Base-by-base conservation (phyloP, 179 eudicot species). In the Camellia oleifera region DNA sequence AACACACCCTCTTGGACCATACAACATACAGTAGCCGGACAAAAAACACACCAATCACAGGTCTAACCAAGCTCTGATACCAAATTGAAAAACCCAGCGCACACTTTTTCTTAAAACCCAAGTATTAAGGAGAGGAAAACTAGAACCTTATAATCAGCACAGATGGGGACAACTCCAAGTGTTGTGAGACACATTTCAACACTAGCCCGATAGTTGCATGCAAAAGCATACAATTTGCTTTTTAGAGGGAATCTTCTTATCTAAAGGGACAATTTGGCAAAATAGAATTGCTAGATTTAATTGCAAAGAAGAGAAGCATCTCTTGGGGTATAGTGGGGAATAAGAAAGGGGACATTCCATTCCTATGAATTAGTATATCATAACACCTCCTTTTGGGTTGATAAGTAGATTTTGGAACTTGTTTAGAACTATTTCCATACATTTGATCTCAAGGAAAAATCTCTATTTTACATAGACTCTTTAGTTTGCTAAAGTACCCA, bases 311-410 rank as follows among this genome's bases (percentile, higher is more conserved):
- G 45, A 26, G 45, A 26, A 53, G 42, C 26, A 40, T 74, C 52
- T 57, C 77, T 74, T 7, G 17, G n/a, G 17, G 60, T n/a, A 45
- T 18, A 7, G 57, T 62, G 54, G 44, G 58, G 18, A 75, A 44
- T 48, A 46, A 63, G 71, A 18, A 48, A 71, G 60, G 69, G 9
- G 69, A 46, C 50, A 42, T 68, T 42, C 78, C 17, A 8, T 76
- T 62, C 11, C 42, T n/a, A 56, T 76, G 69, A 63, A 42, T 44
- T 44, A 61, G 32, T 17, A 44, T 48, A 44, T 48, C 40, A 13
- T 13, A 66, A 0, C 45, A 48, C 60, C 48, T 63, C 71, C 18
- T 6, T 6, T 66, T 2, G 18, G 60, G 11, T 76, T 15, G 15
- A 17, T 17, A 61, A 13, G 57, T 0, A 64, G 42, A 14, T 76